These are phyloP conservation scores for Suillus hirtellus DNA, from an alignment of 768 basidiomycete species.

Conservation along the genomic window DNA sequence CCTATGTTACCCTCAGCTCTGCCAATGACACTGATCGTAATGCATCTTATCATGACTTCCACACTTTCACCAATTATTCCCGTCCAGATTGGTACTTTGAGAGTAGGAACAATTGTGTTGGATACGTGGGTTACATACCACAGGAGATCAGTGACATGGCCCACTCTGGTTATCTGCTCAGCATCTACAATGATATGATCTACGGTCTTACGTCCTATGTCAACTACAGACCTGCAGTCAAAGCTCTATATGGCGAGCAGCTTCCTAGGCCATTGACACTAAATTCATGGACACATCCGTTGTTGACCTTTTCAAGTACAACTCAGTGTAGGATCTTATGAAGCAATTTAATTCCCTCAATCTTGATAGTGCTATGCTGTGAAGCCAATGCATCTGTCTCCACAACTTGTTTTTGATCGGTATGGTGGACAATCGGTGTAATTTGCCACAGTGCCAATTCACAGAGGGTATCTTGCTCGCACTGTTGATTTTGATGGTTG, in stretches of 20 bases:
- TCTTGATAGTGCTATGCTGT: slow-evolving; percentile 60
- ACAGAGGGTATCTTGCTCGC: slow-evolving; percentile 88
- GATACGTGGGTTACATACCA: slow-evolving; percentile 84
- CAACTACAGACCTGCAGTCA: slow-evolving; percentile 59
- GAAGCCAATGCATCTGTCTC: slow-evolving; percentile 81
- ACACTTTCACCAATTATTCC: slow-evolving; percentile 81
- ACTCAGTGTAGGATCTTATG: slow-evolving; percentile 78
- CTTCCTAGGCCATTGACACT: slow-evolving; percentile 42
- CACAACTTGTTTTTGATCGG: slow-evolving; percentile 93
- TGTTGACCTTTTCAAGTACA: slow-evolving; percentile 70
- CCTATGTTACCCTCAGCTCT: slow-evolving; percentile 77
- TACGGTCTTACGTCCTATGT: slow-evolving; percentile 89
- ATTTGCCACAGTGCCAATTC: slow-evolving; percentile 90
- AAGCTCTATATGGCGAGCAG: slow-evolving; percentile 48
- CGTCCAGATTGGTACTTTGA: slow-evolving; percentile 99
- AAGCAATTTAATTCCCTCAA: slow-evolving; percentile 64
- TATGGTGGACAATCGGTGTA: slow-evolving; percentile 86
- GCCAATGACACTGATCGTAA: slow-evolving; percentile 77
- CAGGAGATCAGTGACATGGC: slow-evolving; percentile 75
- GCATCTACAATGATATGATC: slow-evolving; percentile 82
- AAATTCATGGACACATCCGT: slow-evolving; percentile 75
- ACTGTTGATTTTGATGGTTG: slow-evolving; percentile 88
- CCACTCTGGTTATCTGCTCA: slow-evolving; percentile 60
- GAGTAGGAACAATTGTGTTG: slow-evolving; percentile 79
- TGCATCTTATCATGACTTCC: slow-evolving; percentile 93